Percentiles rank a stretch among this genome's conserved stretches.
Conservation (phyloP, 2,329 filamentous ascomycete genomes). For the Aspergillus caelatus region DNA sequence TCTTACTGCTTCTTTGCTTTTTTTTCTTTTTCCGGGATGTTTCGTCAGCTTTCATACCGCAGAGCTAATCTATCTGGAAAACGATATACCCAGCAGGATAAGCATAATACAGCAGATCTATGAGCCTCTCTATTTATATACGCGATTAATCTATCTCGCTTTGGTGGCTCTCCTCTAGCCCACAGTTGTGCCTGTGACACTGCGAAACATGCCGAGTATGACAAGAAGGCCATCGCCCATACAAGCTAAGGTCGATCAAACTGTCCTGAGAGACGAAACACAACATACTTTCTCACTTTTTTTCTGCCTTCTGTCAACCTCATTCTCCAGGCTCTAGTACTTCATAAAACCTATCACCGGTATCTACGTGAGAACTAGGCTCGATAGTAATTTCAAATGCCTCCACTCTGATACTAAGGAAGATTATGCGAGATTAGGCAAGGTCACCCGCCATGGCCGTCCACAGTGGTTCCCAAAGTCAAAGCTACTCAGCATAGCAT, state of each 20-base stretch:
- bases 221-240: too few relatives aligned
- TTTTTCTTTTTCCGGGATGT: neutral
- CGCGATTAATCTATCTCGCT: neutral
- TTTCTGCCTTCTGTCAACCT: neutral
- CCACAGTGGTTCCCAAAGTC: neutral
- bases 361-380: neutral
- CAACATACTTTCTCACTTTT: neutral
- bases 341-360: neutral
- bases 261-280: neutral
- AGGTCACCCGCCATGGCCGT: neutral
- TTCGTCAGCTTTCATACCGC: neutral
- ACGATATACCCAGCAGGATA: neutral
- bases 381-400: neutral
- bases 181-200: neutral
- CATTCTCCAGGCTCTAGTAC: neutral
- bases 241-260: neutral
- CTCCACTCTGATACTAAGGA: neutral
- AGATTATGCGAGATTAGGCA: neutral
- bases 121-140: slow-evolving; percentile 1
- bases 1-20: neutral
- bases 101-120: neutral
- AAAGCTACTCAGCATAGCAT: neutral
- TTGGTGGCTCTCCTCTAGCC: neutral
- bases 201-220: neutral
- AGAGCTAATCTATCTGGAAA: neutral